Percentiles rank a stretch among this genome's conserved stretches.
Evolutionary conservation across 2,329 filamentous ascomycete genomes (phyloP).

Genomic region (Talaromyces sp.): DNA sequence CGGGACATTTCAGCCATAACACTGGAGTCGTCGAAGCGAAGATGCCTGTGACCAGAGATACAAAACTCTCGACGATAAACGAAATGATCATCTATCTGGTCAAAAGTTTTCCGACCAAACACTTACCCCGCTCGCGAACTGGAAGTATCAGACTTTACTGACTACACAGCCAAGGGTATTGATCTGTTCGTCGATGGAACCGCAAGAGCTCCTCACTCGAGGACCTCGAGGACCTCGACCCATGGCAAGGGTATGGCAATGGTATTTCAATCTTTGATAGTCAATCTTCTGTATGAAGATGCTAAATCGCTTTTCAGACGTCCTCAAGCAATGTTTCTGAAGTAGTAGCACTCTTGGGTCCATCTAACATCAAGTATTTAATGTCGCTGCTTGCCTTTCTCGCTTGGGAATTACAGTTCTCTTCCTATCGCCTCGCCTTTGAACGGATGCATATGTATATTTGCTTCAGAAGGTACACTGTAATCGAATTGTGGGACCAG

Average conservation of each 20-base stretch:
- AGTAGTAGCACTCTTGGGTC: slow-evolving; percentile 11
- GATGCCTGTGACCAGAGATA: too few species aligned
- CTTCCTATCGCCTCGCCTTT: slow-evolving; percentile 11
- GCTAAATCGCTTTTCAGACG: neutral
- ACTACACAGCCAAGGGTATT: slow-evolving; percentile 31
- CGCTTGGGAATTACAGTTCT: slow-evolving; percentile 12
- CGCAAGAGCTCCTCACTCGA: slow-evolving; percentile 23
- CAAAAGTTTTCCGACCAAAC: slow-evolving; percentile 25
- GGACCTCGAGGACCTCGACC: slow-evolving; percentile 26
- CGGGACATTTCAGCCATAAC: neutral
- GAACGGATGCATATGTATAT: neutral
- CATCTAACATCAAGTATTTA: slow-evolving; percentile 7
- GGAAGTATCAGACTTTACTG: slow-evolving; percentile 26
- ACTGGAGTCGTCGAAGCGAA: neutral
- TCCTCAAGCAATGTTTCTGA: neutral
- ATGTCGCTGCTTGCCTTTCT: slow-evolving; percentile 4
- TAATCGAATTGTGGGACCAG: neutral
- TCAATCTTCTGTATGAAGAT: neutral
- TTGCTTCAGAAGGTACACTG: neutral
- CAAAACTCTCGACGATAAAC: slow-evolving; percentile 22
- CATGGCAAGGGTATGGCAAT: slow-evolving; percentile 9
- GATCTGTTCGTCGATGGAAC: slow-evolving; percentile 31
- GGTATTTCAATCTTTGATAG: neutral
- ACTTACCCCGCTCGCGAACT: slow-evolving; percentile 26
- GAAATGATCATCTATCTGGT: slow-evolving; percentile 27